Evolutionary conservation across 345 rosid genomes (phyloP).

Genomic region (Rhodamnia rubescens): DNA sequence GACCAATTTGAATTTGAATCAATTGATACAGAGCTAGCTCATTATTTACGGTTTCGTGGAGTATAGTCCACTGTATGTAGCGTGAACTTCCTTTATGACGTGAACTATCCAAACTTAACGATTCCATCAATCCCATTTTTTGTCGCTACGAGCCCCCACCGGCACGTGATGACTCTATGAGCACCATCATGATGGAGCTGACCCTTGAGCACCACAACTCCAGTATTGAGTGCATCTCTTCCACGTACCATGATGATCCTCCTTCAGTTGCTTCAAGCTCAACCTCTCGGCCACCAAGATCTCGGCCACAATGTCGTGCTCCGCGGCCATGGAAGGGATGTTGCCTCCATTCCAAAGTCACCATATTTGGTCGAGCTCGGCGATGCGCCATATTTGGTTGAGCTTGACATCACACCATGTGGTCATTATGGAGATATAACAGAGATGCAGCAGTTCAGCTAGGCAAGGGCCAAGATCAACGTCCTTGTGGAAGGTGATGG

Average conservation of each 20-base stretch:
- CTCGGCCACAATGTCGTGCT: background rate
- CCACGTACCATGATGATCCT: background rate
- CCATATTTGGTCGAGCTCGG: background rate
- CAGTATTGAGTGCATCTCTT: background rate
- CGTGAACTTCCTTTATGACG: background rate
- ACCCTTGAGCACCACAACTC: background rate
- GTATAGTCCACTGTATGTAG: background rate
- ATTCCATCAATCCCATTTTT: background rate
- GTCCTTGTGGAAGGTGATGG: background rate
- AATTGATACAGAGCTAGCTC: background rate
- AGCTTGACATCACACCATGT: background rate
- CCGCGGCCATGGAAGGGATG: background rate
- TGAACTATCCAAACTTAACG: background rate
- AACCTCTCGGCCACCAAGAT: background rate
- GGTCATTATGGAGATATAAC: background rate
- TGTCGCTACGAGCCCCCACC: background rate
- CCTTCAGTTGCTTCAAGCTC: background rate
- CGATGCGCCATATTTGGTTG: background rate
- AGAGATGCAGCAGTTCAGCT: background rate
- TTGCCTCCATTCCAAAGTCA: background rate
- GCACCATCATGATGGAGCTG: background rate
- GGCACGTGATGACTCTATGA: background rate
- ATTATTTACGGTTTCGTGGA: background rate
- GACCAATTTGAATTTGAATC: background rate
- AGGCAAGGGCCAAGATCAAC: background rate